Percentiles rank a stretch among this genome's conserved stretches.
Evolutionary conservation across 495 filamentous ascomycete genomes (phyloP).

Genomic region (Viridothelium virens): DNA sequence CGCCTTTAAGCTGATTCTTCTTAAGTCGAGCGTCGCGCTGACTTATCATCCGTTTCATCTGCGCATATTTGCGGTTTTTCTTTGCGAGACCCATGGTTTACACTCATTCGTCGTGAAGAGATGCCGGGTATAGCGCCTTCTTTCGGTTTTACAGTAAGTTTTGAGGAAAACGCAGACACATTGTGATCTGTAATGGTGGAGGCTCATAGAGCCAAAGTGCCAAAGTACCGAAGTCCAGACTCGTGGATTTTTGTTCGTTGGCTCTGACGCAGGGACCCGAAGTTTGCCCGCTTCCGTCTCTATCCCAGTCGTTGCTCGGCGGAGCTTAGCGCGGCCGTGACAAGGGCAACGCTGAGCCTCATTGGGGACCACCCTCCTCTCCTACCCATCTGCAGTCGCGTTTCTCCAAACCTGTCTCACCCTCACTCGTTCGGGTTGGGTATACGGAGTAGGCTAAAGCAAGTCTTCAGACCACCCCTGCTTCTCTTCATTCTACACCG

Average conservation of each 20-base stretch:
- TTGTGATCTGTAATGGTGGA: neutral
- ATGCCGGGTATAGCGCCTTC: no score
- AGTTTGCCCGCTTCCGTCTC: neutral
- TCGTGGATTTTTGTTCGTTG: no score
- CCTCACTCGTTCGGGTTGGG: constrained; percentile 1
- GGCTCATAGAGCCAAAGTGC: neutral
- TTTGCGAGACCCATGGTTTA: constrained; percentile 39
- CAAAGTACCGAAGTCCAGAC: neutral
- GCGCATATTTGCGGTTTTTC: constrained; percentile 44
- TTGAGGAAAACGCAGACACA: no score
- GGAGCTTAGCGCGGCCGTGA: neutral
- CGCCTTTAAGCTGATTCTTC: constrained; percentile 44
- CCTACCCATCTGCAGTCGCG: neutral
- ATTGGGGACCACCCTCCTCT: constrained; percentile 3
- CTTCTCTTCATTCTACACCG: neutral
- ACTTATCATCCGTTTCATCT: constrained; percentile 45
- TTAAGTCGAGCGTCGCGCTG: constrained; percentile 46
- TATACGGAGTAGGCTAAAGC: neutral
- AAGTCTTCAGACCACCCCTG: neutral
- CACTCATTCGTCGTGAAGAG: neutral
- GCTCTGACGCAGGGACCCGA: neutral
- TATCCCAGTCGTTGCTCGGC: constrained; percentile 7
- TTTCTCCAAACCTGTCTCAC: neutral
- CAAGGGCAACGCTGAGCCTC: constrained; percentile 1
- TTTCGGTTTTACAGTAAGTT: no score